A percentile compares a stretch with the other conserved stretches of the same genome.
Evolutionary conservation across 805 yeast genomes (phyloP).

Genomic region (Barnettozyma sucrosica): DNA sequence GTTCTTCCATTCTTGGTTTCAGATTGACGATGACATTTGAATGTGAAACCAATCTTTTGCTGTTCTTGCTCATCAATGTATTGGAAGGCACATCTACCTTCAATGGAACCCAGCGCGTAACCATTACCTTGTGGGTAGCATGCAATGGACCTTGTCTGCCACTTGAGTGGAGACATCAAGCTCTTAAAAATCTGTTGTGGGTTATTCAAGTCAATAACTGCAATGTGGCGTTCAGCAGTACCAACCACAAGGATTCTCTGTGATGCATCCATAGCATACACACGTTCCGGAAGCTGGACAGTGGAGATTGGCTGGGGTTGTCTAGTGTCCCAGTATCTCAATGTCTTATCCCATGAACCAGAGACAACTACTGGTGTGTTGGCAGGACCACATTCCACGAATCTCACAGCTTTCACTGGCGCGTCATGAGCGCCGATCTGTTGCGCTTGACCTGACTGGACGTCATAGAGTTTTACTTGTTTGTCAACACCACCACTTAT

Average conservation of each 20-base stretch:
- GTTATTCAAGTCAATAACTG: constrained; percentile 69
- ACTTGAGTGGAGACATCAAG: constrained; percentile 71
- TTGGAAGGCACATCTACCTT: constrained; percentile 93
- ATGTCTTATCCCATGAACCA: constrained; percentile 95
- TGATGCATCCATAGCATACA: constrained; percentile 79
- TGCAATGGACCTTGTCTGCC: constrained; percentile 77
- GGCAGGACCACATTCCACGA: constrained; percentile 79
- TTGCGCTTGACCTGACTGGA: constrained; percentile 73
- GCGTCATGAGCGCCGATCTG: constrained; percentile 85
- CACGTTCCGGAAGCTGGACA: constrained; percentile 81
- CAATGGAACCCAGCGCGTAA: constrained; percentile 86
- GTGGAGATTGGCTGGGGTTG: constrained; percentile 78
- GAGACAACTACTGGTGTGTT: constrained; percentile 75
- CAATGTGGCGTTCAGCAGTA: constrained; percentile 83
- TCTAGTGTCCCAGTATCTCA: constrained; percentile 93
- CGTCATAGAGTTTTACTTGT: constrained; percentile 76
- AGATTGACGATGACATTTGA: constrained; percentile 87
- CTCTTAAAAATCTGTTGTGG: constrained; percentile 81
- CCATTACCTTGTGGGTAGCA: constrained; percentile 94
- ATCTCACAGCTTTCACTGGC: constrained; percentile 67
- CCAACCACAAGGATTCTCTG: constrained; percentile 86
- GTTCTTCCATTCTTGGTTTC: constrained; percentile 42
- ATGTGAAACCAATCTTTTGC: constrained; percentile 70
- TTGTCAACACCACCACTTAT: constrained; percentile 90
- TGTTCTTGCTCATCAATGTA: constrained; percentile 83